A percentile compares a stretch with the other conserved stretches of the same genome.
Evolutionary conservation across 371 early-diverging fungal species (phyloP).

Genomic region (Lichtheimia ornata): DNA sequence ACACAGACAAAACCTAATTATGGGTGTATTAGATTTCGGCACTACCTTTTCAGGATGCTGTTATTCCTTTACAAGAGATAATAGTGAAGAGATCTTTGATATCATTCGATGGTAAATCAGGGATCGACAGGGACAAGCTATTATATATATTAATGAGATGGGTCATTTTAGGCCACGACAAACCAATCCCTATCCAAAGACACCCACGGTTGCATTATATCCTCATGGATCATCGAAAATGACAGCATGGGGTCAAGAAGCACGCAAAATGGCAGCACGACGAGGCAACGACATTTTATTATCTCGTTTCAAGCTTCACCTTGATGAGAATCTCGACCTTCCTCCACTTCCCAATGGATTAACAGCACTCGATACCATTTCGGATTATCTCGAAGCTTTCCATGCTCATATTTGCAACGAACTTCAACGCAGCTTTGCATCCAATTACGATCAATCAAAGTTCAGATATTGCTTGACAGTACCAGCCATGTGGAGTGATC

Average conservation of each 20-base stretch:
- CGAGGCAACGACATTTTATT: constrained; percentile 41
- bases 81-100: constrained; percentile 48
- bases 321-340: constrained; percentile 43
- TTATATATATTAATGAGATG: too few species aligned
- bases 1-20: background rate
- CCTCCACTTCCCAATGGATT: constrained; percentile 11
- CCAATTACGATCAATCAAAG: constrained; percentile 44
- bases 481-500: constrained; percentile 54
- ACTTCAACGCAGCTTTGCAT: constrained; percentile 43
- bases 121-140: constrained; percentile 3
- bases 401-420: constrained; percentile 42
- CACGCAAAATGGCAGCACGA: constrained; percentile 36
- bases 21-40: constrained; percentile 48
- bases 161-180: constrained; percentile 37
- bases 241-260: constrained; percentile 50
- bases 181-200: constrained; percentile 48
- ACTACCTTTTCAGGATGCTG: constrained; percentile 56
- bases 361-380: constrained; percentile 8
- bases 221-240: constrained; percentile 44
- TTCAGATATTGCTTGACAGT: constrained; percentile 51
- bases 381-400: constrained; percentile 45
- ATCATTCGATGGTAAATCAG: constrained; percentile 44
- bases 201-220: constrained; percentile 44
- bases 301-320: constrained; percentile 44
- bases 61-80: constrained; percentile 49